Base-by-base conservation (phyloP, 1,139 yeast genomes). In the Hyphopichia khmerensis region DNA sequence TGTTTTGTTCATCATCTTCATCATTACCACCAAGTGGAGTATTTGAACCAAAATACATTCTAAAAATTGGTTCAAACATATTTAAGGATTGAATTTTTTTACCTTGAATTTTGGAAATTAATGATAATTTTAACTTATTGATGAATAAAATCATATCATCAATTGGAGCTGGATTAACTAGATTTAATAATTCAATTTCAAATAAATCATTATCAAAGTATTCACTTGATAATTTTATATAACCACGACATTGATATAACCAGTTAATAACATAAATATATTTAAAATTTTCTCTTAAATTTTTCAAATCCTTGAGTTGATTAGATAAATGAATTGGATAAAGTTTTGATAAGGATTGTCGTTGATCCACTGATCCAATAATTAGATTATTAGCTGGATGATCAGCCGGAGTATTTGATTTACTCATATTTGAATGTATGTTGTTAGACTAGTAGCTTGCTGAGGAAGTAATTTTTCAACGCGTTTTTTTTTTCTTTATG, bases 131-230 rank as follows among this genome's bases (percentile, higher is more conserved):
- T 41, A 77, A 58, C 44, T 65, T 72, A 46, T 71, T 67, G 33
- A 75, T 53, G 44, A 78, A 73, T 33, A 67, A 55, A 4, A 54
- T 57, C 39, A 59, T 49, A 27, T 62, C 66, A 45, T 65, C 68
- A 34, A 63, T 50, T 1, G 77, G 77, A 5, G 63, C 65, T 27
- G 69, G 69, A 37, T 49, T 42, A 7, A 62, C 70, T 47, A 71
- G 59, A 42, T 73, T 67, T 33, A 79, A 56, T 24, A 79, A 60
- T 50, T 79, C 84, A 50, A 77, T 72, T 52, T 79, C 84, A 44
- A 79, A 76, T 39, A 78, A 64, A 42, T 77, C 82, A 14, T 72
- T 72, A 56, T 79, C 84, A 50, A 79, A 79, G 35, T 65, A 61
- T 44, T 78, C 84, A 13, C 65, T 60, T 9, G 67, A 65, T 37